These are phyloP conservation scores for Corymbia calophylla DNA, from an alignment of 441 rosid species.

Conservation along the genomic window DNA sequence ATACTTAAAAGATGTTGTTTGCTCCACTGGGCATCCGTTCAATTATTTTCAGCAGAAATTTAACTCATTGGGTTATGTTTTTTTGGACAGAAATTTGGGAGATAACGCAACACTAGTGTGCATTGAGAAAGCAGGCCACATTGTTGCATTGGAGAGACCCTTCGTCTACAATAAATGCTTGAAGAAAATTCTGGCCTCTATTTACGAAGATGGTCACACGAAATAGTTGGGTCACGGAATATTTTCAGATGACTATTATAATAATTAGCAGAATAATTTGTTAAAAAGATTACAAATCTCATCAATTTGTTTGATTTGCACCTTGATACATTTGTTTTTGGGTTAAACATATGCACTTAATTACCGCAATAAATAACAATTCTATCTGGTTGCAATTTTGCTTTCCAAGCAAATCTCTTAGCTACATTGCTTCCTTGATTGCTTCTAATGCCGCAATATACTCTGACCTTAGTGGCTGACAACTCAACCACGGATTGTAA, in stretches of 20 bases:
- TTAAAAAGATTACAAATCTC: background rate
- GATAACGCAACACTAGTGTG: constrained; percentile 11
- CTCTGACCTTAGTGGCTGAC: background rate
- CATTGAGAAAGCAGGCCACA: constrained; percentile 28
- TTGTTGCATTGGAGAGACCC: constrained; percentile 17
- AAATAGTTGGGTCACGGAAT: background rate
- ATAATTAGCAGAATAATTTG: background rate
- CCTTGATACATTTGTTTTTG: background rate
- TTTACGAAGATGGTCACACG: background rate
- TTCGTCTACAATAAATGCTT: constrained; percentile 10
- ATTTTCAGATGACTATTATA: background rate
- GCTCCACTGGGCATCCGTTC: background rate
- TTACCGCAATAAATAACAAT: background rate
- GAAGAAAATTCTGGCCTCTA: constrained; percentile 19
- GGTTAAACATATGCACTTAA: background rate
- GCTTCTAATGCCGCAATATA: background rate
- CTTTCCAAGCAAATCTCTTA: background rate
- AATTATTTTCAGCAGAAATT: background rate
- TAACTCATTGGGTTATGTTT: background rate
- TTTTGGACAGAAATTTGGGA: constrained; percentile 11
- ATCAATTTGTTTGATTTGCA: background rate
- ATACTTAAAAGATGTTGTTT: constrained; percentile 12
- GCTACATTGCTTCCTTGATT: background rate
- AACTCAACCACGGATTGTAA: too few relatives aligned
- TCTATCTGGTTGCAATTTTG: background rate